Base-by-base conservation (phyloP, 805 yeast species). In the Tetrapisispora arboricola region DNA sequence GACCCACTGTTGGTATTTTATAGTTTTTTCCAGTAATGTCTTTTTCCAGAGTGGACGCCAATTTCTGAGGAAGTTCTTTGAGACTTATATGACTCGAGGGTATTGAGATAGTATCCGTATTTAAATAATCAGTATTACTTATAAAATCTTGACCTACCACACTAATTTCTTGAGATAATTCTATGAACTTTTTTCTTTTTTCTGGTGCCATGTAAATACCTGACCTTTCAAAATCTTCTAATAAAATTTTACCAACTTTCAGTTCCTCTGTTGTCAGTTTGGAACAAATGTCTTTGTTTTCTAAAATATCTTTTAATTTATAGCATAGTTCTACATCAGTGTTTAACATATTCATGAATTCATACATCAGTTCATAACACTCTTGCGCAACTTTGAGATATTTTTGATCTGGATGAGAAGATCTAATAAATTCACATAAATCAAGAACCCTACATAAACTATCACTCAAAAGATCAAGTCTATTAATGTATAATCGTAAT, bases 391-490 rank as follows among this genome's bases (percentile, higher is more conserved):
- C 88, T 30, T 69, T 70, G 10, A 82, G 70, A 71, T 84, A 86
- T 15, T 66, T 61, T 38, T 66, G 66, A 47, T 79, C 73, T 1
- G 97, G 96, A 57, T 90, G 97, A 1, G 81, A 78, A 19, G 86
- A 87, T 36, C 97, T 67, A 22, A 92, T 76, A 63, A 90, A 90
- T 51, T 88, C 97, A 28, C 95, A 90, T 38, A 90, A 72, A 61
- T 92, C 98, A 31, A 92, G 88, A 6, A 86, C 96, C 42, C 95
- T 75, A 57, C 98, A 92, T 24, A 92, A 63, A 22, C 82, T 74
- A 56, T 92, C 97, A 53, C 95, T 83, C 30, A 92, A 64, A 49
- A 86, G 76, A 57, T 92, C 98, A 47, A 92, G 65, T 39, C 78
- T 76, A 32, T 75, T 56, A 40, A 90, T 73, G 40, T 76, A 84